A percentile compares a stretch with the other conserved stretches of the same genome.
Conservation (phyloP, 2,329 filamentous ascomycete genomes). For the Neobulgaria alba region DNA sequence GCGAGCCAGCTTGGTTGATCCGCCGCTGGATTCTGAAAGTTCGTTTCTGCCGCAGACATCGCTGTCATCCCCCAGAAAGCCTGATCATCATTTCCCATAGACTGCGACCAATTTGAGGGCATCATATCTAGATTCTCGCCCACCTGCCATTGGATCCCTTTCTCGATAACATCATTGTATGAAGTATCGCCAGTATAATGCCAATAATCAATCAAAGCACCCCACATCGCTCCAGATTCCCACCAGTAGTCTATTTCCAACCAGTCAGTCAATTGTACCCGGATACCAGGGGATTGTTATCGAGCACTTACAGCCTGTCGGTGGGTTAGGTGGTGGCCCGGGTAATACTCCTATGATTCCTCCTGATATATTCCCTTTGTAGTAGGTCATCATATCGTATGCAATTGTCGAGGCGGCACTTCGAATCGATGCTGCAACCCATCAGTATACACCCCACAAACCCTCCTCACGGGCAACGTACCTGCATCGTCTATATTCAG, state of each 20-base stretch:
- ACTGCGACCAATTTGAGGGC: slow-evolving; percentile 37
- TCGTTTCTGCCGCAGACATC: slow-evolving; percentile 69
- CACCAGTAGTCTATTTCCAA: slow-evolving; percentile 46
- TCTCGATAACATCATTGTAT: slow-evolving; percentile 45
- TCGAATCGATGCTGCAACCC: slow-evolving; percentile 34
- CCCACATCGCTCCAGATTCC: slow-evolving; percentile 55
- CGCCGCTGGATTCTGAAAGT: slow-evolving; percentile 58
- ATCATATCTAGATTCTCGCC: slow-evolving; percentile 49
- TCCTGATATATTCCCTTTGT: slow-evolving; percentile 33
- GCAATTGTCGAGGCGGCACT: slow-evolving; percentile 26
- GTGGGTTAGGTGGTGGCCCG: slow-evolving; percentile 32
- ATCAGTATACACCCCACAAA: slow-evolving; percentile 29
- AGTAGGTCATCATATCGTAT: slow-evolving; percentile 33
- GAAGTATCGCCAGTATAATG: slow-evolving; percentile 49
- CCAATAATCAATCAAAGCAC: slow-evolving; percentile 53
- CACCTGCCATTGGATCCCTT: slow-evolving; percentile 51
- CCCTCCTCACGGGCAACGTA: slow-evolving; percentile 8
- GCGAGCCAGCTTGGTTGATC: slow-evolving; percentile 67
- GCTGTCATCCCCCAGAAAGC: slow-evolving; percentile 79
- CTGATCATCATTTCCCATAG: slow-evolving; percentile 31
- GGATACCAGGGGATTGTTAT: background rate
- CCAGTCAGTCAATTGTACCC: background rate
- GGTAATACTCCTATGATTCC: slow-evolving; percentile 41
- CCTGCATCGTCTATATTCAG: slow-evolving; percentile 22
- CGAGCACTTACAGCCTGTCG: slow-evolving; percentile 26